Evolutionary conservation across 2,329 filamentous ascomycete genomes (phyloP).

Genomic region (Cyphellophora europaea): DNA sequence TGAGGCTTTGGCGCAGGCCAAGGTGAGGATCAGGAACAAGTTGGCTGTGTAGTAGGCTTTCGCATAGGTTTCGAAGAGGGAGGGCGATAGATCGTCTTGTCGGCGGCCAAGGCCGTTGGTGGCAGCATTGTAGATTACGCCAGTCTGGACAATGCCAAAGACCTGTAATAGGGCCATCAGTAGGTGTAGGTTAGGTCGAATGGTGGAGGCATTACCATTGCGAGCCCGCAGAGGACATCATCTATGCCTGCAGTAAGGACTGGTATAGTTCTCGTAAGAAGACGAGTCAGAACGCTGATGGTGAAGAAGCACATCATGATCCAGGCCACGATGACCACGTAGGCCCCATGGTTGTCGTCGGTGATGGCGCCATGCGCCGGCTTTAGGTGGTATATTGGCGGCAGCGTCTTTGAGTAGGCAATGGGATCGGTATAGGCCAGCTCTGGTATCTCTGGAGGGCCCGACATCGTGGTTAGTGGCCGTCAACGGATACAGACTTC

Average conservation of each 20-base stretch:
- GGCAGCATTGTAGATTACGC: slow-evolving; percentile 3
- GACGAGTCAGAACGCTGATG: slow-evolving; percentile 4
- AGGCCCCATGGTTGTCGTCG: slow-evolving; percentile 3
- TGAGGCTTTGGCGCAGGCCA: slow-evolving; percentile 3
- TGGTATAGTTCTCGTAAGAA: neutral
- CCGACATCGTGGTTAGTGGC: no score
- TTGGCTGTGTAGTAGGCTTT: slow-evolving; percentile 2
- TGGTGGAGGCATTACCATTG: slow-evolving; percentile 1
- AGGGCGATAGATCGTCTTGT: slow-evolving; percentile 1
- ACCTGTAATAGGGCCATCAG: neutral
- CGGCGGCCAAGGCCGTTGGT: slow-evolving; percentile 5
- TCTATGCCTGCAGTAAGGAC: slow-evolving; percentile 3
- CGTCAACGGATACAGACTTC: no score
- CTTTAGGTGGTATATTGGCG: slow-evolving; percentile 1
- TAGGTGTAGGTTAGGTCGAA: neutral
- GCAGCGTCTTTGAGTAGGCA: no score
- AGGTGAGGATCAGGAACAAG: slow-evolving; percentile 3
- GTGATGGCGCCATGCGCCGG: slow-evolving; percentile 5
- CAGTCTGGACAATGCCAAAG: slow-evolving; percentile 6
- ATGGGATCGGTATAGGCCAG: no score
- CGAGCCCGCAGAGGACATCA: slow-evolving; percentile 3
- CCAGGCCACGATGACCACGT: slow-evolving; percentile 4
- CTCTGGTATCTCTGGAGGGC: no score
- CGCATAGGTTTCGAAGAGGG: slow-evolving; percentile 1
- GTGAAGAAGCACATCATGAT: slow-evolving; percentile 7